phyloP scores from a whole-genome alignment of 1,139 yeast species.

The Candida mesenterica region DNA sequence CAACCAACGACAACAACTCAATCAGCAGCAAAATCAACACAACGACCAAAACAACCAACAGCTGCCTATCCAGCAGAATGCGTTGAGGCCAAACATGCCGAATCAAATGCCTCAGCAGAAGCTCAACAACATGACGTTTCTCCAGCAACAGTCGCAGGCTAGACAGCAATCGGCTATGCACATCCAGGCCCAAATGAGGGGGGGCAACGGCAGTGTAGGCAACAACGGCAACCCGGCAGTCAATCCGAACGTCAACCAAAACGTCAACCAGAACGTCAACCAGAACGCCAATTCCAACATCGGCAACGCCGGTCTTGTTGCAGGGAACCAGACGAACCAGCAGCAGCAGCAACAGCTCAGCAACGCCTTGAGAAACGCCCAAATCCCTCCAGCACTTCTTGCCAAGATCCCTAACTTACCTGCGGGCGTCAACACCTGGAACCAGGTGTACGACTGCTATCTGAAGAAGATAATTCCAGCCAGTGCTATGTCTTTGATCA shows the following conservation, averaged over 20 bases:
- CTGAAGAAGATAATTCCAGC: constrained; percentile 57
- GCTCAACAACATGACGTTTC: constrained; percentile 25
- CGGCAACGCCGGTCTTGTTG: not conserved
- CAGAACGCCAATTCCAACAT: constrained; percentile 6
- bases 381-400: constrained; percentile 74
- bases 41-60: constrained; percentile 7
- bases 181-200: constrained; percentile 32
- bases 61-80: constrained; percentile 8
- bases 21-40: constrained; percentile 8
- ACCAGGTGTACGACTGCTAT: constrained; percentile 70
- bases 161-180: constrained; percentile 45
- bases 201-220: constrained; percentile 1
- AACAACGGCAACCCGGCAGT: not conserved
- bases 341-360: constrained; percentile 38
- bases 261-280: not conserved
- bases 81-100: constrained; percentile 14
- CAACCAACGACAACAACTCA: constrained; percentile 14
- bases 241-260: constrained; percentile 1
- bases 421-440: constrained; percentile 81
- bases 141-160: constrained; percentile 53
- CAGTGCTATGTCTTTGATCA: constrained; percentile 52
- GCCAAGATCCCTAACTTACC: constrained; percentile 77
- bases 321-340: constrained; percentile 12
- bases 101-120: not conserved
- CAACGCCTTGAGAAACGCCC: constrained; percentile 46